Evolutionary conservation across 164 flowering plant genomes (phyloP).

Genomic region (Protea cynaroides): DNA sequence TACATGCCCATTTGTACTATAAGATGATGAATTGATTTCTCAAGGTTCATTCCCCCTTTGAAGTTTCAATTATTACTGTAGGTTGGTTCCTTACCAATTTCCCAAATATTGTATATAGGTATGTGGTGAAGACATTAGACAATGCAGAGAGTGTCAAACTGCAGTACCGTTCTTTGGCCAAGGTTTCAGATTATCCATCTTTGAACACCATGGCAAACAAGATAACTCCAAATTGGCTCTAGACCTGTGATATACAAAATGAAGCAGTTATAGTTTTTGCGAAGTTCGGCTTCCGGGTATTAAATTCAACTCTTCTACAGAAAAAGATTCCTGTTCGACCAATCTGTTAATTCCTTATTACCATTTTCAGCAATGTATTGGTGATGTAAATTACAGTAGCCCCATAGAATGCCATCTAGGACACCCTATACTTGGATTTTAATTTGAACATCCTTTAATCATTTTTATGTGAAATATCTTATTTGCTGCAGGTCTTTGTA

Average conservation of each 20-base stretch:
- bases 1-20: no score
- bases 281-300: background rate
- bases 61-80: background rate
- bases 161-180: constrained; percentile 94
- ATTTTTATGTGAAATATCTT: background rate
- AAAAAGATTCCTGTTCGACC: no score
- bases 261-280: background rate
- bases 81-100: background rate
- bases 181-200: constrained; percentile 45
- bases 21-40: no score
- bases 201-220: constrained; percentile 37
- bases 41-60: no score
- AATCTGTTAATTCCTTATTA: background rate
- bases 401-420: background rate
- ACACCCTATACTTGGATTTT: background rate
- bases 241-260: constrained; percentile 6
- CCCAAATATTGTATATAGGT: constrained; percentile 40
- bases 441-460: background rate
- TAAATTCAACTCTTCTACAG: background rate
- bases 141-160: constrained; percentile 93
- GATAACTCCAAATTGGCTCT: constrained; percentile 61
- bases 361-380: background rate
- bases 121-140: constrained; percentile 91
- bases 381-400: background rate
- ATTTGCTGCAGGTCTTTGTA: background rate